Evolutionary conservation across 2,329 filamentous ascomycete genomes (phyloP).

Genomic region (Aspergillus pseudoviridinutans): DNA sequence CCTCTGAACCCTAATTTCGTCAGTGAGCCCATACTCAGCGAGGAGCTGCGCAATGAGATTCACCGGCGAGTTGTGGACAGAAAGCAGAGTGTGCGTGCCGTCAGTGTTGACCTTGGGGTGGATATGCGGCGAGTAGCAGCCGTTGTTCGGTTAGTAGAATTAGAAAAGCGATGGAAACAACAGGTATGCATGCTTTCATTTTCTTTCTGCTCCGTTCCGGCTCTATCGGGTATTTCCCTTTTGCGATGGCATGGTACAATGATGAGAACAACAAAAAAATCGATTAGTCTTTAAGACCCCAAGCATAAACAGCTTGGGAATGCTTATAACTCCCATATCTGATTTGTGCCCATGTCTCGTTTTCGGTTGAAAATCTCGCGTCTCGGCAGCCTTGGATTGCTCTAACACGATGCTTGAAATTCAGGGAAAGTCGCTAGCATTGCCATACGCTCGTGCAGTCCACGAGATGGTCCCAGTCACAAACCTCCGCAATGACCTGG

Average conservation of each 20-base stretch:
- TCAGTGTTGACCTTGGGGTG: constrained; percentile 72
- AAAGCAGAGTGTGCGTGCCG: constrained; percentile 67
- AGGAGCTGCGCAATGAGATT: constrained; percentile 68
- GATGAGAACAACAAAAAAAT: constrained; percentile 72
- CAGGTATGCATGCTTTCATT: constrained; percentile 58
- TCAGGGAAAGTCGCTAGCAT: constrained; percentile 68
- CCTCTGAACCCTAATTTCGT: constrained; percentile 68
- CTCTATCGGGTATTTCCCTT: constrained; percentile 2
- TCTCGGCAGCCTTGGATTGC: constrained; percentile 12
- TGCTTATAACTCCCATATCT: constrained; percentile 58
- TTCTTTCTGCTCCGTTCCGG: constrained; percentile 3
- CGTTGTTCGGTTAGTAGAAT: constrained; percentile 77
- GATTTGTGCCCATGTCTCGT: constrained; percentile 13
- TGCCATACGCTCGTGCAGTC: constrained; percentile 71
- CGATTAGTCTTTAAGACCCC: constrained; percentile 99
- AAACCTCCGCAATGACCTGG: constrained; percentile 34
- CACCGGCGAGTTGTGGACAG: constrained; percentile 64
- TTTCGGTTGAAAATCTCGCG: constrained; percentile 3
- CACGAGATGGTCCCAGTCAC: constrained; percentile 75
- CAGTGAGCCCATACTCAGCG: constrained; percentile 69
- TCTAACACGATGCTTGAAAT: constrained; percentile 10
- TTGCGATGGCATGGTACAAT: constrained; percentile 32
- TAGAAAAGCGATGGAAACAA: constrained; percentile 72
- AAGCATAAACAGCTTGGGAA: constrained; percentile 37
- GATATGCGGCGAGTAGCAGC: constrained; percentile 82